Evolutionary conservation across 306 rosid genomes (phyloP).

Genomic region (Alnus glutinosa): DNA sequence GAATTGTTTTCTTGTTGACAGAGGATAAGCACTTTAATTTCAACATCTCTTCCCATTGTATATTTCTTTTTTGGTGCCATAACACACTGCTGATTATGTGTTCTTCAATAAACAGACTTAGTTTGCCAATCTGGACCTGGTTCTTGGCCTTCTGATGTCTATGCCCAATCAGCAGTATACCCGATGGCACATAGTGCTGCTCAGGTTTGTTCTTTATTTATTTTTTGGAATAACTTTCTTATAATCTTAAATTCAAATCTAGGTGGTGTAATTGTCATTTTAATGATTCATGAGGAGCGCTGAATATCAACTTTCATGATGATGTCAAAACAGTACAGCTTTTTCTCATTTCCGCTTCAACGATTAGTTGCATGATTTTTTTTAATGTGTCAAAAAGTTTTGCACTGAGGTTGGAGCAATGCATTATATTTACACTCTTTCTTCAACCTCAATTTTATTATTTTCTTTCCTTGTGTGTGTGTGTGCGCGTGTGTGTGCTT

Average conservation of each 20-base stretch:
- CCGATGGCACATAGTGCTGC: slow-evolving; percentile 99
- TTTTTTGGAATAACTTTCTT: neutral
- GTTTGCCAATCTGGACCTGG: slow-evolving; percentile 99
- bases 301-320: neutral
- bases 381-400: neutral
- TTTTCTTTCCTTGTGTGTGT: neutral
- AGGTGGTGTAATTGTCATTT: neutral
- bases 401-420: neutral
- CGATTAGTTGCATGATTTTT: neutral
- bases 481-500: neutral
- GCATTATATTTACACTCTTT: neutral
- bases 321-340: neutral
- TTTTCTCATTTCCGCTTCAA: neutral
- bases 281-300: neutral
- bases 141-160: slow-evolving; percentile 84
- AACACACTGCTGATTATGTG: slow-evolving; percentile 25
- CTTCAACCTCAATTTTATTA: neutral
- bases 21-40: slow-evolving; percentile 24
- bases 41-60: neutral
- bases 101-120: slow-evolving; percentile 60
- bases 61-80: slow-evolving; percentile 14
- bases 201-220: slow-evolving; percentile 55
- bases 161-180: slow-evolving; percentile 85
- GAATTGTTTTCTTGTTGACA: neutral
- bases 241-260: slow-evolving; percentile 11